Evolutionary conservation across 306 rosid genomes (phyloP).

Genomic region (Quercus robur): DNA sequence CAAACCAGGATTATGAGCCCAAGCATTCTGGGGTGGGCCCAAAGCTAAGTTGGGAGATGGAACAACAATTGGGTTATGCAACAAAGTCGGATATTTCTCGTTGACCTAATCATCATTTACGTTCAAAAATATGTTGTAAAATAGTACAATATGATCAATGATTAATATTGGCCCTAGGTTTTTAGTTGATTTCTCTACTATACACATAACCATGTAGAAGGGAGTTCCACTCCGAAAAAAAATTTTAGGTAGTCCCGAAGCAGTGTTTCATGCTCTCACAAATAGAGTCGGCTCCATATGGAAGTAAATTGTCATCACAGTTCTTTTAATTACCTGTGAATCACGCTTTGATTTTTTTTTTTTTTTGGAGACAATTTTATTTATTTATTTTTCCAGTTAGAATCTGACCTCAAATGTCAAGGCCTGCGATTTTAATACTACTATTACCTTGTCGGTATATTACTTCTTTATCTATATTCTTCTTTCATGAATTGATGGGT

Average conservation of each 20-base stretch:
- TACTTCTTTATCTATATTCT: constrained; percentile 1
- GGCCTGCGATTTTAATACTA: constrained; percentile 13
- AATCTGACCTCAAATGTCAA: constrained; percentile 25
- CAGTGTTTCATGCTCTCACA: no score
- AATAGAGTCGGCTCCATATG: no score
- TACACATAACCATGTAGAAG: constrained; percentile 14
- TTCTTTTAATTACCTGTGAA: constrained; percentile 39
- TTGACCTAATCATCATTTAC: constrained; percentile 28
- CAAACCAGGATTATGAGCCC: constrained; percentile 64
- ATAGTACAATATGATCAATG: constrained; percentile 1
- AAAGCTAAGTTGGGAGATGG: constrained; percentile 81
- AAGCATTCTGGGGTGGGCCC: constrained; percentile 61
- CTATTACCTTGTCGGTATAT: constrained; percentile 37
- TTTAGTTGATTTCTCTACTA: constrained; percentile 15
- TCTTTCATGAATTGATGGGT: constrained; percentile 26
- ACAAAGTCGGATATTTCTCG: constrained; percentile 77
- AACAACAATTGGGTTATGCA: constrained; percentile 68
- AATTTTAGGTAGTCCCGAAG: no score
- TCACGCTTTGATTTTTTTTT: constrained; percentile 13
- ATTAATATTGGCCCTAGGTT: constrained; percentile 27
- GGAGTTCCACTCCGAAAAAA: constrained; percentile 3
- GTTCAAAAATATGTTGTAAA: no score
- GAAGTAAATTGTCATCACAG: constrained; percentile 5
- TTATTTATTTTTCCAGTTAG: constrained; percentile 27
- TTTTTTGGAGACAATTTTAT: background rate